A percentile compares a stretch with the other conserved stretches of the same genome.
These are phyloP conservation scores for Retiboletus flavoniger DNA, from an alignment of 1,284 basidiomycete species.

Conservation along the genomic window DNA sequence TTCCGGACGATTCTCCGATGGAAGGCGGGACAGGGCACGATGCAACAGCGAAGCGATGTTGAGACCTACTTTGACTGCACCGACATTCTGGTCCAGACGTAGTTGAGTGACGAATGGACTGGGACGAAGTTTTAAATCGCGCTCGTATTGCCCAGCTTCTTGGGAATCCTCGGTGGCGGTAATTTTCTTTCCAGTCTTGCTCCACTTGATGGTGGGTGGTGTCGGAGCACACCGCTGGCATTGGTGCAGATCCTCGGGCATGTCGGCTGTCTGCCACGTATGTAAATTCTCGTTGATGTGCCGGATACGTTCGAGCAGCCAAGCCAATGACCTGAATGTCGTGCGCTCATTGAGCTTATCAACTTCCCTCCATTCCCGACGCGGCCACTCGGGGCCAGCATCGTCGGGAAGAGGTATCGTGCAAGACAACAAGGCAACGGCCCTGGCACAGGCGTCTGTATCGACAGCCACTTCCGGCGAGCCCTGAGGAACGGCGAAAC, in stretches of 20 bases:
- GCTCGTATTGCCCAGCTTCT: slow-evolving; percentile 84
- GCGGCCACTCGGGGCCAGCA: slow-evolving; percentile 77
- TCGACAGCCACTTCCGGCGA: slow-evolving; percentile 54
- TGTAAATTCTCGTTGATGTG: slow-evolving; percentile 64
- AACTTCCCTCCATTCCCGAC: slow-evolving; percentile 71
- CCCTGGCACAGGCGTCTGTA: slow-evolving; percentile 65
- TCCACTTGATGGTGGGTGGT: slow-evolving; percentile 77
- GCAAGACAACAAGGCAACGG: slow-evolving; percentile 78
- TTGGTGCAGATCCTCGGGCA: slow-evolving; percentile 42
- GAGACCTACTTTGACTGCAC: slow-evolving; percentile 81
- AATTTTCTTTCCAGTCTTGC: slow-evolving; percentile 57
- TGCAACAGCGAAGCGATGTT: slow-evolving; percentile 88
- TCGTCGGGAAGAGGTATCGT: slow-evolving; percentile 65
- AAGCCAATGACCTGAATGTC: slow-evolving; percentile 79
- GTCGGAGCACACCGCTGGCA: slow-evolving; percentile 80
- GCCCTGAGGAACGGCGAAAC: slow-evolving; percentile 62
- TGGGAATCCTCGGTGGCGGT: slow-evolving; percentile 77
- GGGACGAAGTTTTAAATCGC: slow-evolving; percentile 84
- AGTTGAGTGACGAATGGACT: slow-evolving; percentile 87
- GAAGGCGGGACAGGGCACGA: slow-evolving; percentile 81
- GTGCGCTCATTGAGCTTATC: slow-evolving; percentile 83
- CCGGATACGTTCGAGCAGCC: slow-evolving; percentile 83
- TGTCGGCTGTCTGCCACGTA: slow-evolving; percentile 55
- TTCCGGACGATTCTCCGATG: slow-evolving; percentile 52
- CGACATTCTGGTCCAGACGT: slow-evolving; percentile 65